Conservation (phyloP, 148 eudicot genomes). For the Amaranthus cruentus region DNA sequence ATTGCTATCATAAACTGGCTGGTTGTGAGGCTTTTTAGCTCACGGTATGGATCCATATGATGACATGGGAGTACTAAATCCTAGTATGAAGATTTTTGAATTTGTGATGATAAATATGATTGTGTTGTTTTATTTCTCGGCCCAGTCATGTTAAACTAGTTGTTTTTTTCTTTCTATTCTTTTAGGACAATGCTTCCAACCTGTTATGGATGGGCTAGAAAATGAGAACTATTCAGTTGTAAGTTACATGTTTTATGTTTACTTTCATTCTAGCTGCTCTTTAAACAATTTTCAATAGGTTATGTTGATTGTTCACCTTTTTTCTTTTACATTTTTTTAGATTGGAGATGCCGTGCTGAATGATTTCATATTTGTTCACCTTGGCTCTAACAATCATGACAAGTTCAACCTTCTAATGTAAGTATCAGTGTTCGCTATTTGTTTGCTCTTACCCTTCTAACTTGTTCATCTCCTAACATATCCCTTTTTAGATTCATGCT, state of each 20-base stretch:
- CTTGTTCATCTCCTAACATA: conserved; percentile 17
- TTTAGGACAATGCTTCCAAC: conserved; percentile 77
- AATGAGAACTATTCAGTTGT: conserved; percentile 57
- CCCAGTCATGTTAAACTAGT: neutral
- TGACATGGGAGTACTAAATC: neutral
- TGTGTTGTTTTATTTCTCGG: neutral
- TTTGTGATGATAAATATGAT: neutral
- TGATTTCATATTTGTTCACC: conserved; percentile 83
- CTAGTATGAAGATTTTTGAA: neutral
- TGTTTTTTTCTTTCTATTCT: conserved; percentile 9
- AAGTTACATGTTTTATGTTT: conserved; percentile 34
- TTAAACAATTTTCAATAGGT: neutral
- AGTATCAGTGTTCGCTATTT: conserved; percentile 19
- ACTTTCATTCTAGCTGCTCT: conserved; percentile 9
- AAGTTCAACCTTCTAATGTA: conserved; percentile 93
- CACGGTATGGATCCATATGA: neutral
- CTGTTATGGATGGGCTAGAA: conserved; percentile 72
- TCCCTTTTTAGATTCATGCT: conserved; percentile 65
- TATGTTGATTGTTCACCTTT: conserved; percentile 12
- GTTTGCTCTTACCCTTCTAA: neutral
- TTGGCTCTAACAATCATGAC: conserved; percentile 67
- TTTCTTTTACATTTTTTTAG: conserved; percentile 31
- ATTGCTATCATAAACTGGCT: neutral
- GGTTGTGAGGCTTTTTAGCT: neutral
- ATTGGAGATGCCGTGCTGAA: conserved; percentile 81